These are phyloP conservation scores for Trametes meyenii DNA, from an alignment of 768 basidiomycete species.

Conservation along the genomic window DNA sequence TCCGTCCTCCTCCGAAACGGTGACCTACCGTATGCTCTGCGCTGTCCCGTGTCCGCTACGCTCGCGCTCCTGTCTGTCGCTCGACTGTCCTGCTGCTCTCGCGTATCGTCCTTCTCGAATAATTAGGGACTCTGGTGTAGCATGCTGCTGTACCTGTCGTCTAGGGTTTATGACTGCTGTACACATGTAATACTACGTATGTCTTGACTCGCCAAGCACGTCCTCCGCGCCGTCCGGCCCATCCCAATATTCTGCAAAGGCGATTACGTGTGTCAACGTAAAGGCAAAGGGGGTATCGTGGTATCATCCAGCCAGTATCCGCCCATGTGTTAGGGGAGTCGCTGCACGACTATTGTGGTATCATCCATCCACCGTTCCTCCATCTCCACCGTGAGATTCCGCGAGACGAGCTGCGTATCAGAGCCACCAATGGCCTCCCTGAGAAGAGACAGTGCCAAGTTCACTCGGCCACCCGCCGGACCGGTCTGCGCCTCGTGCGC, in stretches of 20 bases:
- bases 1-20: slow-evolving; percentile 10
- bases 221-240: neutral
- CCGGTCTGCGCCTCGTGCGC: slow-evolving; percentile 27
- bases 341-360: slow-evolving; percentile 48
- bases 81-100: neutral
- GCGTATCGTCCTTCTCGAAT: neutral
- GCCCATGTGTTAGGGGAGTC: slow-evolving; percentile 28
- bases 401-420: slow-evolving; percentile 43
- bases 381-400: slow-evolving; percentile 52
- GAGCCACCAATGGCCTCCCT: slow-evolving; percentile 48
- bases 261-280: neutral
- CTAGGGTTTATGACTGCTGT: slow-evolving; percentile 11
- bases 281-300: slow-evolving; percentile 23
- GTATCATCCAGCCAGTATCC: slow-evolving; percentile 13
- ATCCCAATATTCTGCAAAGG: neutral
- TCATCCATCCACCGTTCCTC: slow-evolving; percentile 55
- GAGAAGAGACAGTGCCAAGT: slow-evolving; percentile 45
- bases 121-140: slow-evolving; percentile 10
- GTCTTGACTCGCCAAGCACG: neutral
- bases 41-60: neutral
- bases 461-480: slow-evolving; percentile 26
- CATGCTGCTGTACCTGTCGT: slow-evolving; percentile 9
- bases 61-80: neutral
- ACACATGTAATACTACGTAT: slow-evolving; percentile 10
- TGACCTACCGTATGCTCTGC: neutral